Conservation (phyloP, 1,284 basidiomycete genomes). For the Meira nashicola region DNA sequence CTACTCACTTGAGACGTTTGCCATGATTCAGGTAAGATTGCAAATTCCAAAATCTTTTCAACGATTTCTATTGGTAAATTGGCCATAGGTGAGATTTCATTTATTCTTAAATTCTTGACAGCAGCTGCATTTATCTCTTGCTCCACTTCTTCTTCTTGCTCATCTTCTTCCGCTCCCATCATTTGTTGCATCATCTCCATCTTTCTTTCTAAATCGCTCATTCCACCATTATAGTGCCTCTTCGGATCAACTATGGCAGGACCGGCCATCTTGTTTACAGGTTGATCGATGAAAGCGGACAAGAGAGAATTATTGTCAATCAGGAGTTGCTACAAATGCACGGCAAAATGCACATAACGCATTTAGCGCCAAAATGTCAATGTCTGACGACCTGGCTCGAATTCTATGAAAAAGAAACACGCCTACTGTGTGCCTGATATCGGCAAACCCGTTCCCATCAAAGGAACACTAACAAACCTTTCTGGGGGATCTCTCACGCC, state of each 20-base stretch:
- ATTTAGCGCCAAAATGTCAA: no score
- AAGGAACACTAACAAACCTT: no score
- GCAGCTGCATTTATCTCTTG: neutral
- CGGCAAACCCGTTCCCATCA: no score
- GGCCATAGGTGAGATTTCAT: neutral
- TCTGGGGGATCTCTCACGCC: no score
- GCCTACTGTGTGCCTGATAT: no score
- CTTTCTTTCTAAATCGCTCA: constrained; percentile 4
- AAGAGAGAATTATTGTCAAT: no score
- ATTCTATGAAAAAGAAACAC: no score
- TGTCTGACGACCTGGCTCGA: no score
- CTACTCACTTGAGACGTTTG: neutral
- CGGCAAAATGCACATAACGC: no score
- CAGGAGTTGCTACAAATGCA: no score
- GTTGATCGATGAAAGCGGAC: no score
- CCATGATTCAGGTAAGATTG: neutral
- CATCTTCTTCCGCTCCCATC: neutral
- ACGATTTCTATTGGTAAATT: neutral
- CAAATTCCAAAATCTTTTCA: neutral
- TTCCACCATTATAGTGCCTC: neutral
- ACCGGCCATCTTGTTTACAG: neutral
- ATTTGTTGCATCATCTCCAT: neutral
- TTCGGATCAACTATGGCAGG: neutral
- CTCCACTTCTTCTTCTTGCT: neutral
- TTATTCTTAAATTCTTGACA: neutral